Evolutionary conservation across 2,329 filamentous ascomycete genomes (phyloP).

Genomic region (Fusarium hostae): DNA sequence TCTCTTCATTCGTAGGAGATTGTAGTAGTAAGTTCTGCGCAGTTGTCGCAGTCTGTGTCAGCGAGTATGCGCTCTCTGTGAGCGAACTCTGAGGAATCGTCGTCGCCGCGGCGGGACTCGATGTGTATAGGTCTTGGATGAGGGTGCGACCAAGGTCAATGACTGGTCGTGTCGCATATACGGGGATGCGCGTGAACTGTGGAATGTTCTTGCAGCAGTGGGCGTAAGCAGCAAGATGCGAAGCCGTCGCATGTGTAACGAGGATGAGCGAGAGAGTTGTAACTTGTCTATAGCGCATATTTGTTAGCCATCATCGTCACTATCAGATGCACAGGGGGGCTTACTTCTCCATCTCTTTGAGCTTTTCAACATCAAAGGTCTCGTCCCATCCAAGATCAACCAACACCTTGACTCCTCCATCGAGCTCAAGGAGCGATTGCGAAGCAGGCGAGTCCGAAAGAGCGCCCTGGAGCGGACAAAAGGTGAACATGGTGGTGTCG

Average conservation of each 20-base stretch:
- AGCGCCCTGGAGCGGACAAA: constrained; percentile 90
- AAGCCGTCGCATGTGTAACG: constrained; percentile 90
- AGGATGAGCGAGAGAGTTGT: constrained; percentile 93
- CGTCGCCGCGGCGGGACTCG: constrained; percentile 86
- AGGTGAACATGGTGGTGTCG: constrained; percentile 84
- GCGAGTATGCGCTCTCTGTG: constrained; percentile 69
- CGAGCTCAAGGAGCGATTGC: constrained; percentile 95
- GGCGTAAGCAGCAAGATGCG: constrained; percentile 91
- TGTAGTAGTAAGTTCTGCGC: constrained; percentile 69
- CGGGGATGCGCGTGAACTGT: constrained; percentile 88
- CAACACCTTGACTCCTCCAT: constrained; percentile 94
- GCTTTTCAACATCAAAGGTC: constrained; percentile 81
- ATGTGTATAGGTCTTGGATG: constrained; percentile 91
- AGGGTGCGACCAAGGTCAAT: constrained; percentile 92
- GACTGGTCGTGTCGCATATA: constrained; percentile 94
- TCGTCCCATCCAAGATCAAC: constrained; percentile 98
- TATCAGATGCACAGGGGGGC: constrained; percentile 40
- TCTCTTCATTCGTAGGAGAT: constrained; percentile 86
- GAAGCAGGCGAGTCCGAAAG: constrained; percentile 88
- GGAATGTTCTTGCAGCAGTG: constrained; percentile 98
- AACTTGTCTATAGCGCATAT: constrained; percentile 72
- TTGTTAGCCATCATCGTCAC: constrained; percentile 34
- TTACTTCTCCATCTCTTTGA: constrained; percentile 91
- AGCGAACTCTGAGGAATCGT: constrained; percentile 80
- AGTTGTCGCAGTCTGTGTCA: constrained; percentile 61